Conservation (phyloP, 2,329 filamentous ascomycete species). For the Claviceps purpurea region DNA sequence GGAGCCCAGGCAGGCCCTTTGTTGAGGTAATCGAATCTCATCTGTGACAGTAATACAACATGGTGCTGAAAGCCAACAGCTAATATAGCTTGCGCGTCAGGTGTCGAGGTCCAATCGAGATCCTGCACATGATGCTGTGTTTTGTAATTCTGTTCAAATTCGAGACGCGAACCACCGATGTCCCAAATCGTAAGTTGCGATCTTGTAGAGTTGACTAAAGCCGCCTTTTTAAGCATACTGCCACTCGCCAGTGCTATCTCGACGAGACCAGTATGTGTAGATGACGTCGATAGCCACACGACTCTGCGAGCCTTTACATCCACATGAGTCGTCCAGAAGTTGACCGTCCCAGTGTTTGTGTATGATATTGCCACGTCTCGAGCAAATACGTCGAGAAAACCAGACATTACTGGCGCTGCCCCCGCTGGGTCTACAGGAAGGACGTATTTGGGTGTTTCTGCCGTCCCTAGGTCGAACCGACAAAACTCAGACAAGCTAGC, state of each 20-base stretch:
- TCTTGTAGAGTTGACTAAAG: slow-evolving; percentile 60
- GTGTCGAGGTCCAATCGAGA: slow-evolving; percentile 87
- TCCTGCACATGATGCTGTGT: slow-evolving; percentile 66
- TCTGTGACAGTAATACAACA: slow-evolving; percentile 69
- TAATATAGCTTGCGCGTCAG: slow-evolving; percentile 75
- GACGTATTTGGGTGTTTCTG: slow-evolving; percentile 49
- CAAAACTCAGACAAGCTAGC: slow-evolving; percentile 49
- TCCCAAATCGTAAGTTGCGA: slow-evolving; percentile 86
- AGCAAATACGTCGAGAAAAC: slow-evolving; percentile 75
- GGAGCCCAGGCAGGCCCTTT: slow-evolving; percentile 81
- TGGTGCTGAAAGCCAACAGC: slow-evolving; percentile 87
- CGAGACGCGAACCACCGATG: slow-evolving; percentile 64
- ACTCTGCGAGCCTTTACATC: slow-evolving; percentile 45
- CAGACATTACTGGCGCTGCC: slow-evolving; percentile 53
- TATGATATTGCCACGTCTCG: slow-evolving; percentile 80
- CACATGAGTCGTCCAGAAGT: slow-evolving; percentile 75
- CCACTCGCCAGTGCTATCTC: slow-evolving; percentile 70
- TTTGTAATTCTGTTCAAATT: slow-evolving; percentile 66
- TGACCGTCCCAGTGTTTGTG: slow-evolving; percentile 57
- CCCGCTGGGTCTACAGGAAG: slow-evolving; percentile 81
- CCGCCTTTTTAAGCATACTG: slow-evolving; percentile 76
- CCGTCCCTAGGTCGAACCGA: slow-evolving; percentile 51
- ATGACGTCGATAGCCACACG: slow-evolving; percentile 73
- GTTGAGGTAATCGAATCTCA: slow-evolving; percentile 84
- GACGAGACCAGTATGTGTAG: slow-evolving; percentile 62